These are phyloP conservation scores for Yarrowia galli DNA, from an alignment of 1,139 yeast species.

Conservation along the genomic window DNA sequence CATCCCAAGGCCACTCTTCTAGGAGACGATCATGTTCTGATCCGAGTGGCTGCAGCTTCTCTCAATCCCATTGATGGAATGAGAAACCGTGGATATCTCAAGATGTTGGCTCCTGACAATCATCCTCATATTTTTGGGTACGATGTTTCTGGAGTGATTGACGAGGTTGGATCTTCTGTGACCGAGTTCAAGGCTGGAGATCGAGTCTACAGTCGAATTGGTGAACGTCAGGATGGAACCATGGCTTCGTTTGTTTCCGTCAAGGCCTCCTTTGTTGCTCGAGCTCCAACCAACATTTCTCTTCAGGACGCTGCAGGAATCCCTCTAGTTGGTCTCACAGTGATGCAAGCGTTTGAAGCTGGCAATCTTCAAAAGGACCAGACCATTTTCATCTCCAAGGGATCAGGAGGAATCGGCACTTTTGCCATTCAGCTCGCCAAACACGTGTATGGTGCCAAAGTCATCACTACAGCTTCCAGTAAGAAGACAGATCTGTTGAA, in stretches of 20 bases:
- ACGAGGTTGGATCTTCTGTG: slow-evolving; percentile 53
- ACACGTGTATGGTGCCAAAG: slow-evolving; percentile 1
- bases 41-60: slow-evolving; percentile 65
- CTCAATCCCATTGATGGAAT: slow-evolving; percentile 69
- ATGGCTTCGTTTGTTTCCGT: slow-evolving; percentile 1
- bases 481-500: slow-evolving; percentile 4
- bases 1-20: slow-evolving; percentile 7
- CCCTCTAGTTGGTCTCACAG: slow-evolving; percentile 28
- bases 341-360: slow-evolving; percentile 10
- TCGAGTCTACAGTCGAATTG: slow-evolving; percentile 43
- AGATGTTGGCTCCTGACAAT: neutral
- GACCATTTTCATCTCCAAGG: slow-evolving; percentile 32
- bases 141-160: slow-evolving; percentile 62
- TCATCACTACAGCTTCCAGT: slow-evolving; percentile 4
- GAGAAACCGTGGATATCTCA: slow-evolving; percentile 4
- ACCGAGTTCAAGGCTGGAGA: slow-evolving; percentile 47
- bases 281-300: slow-evolving; percentile 13
- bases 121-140: slow-evolving; percentile 53
- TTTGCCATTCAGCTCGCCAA: slow-evolving; percentile 26
- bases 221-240: slow-evolving; percentile 13
- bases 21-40: slow-evolving; percentile 57
- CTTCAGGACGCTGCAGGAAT: slow-evolving; percentile 14
- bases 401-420: slow-evolving; percentile 24
- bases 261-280: neutral
- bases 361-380: slow-evolving; percentile 22